Evolutionary conservation across 441 rosid genomes (phyloP).

Genomic region (Pelargonium myrrhifolium): DNA sequence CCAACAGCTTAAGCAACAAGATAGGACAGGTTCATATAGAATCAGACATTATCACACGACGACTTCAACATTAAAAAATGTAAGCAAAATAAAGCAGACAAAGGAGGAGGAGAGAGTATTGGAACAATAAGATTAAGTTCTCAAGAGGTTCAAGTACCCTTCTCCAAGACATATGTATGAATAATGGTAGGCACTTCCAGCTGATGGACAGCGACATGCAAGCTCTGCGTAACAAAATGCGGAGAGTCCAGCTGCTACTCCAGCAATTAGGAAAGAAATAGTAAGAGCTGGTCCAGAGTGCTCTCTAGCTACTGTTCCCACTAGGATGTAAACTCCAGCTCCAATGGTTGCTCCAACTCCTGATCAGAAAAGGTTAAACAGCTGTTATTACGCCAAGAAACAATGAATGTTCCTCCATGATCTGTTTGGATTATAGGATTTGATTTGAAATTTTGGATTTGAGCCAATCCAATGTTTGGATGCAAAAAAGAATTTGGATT

Average conservation of each 20-base stretch:
- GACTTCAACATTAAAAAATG: too few relatives aligned
- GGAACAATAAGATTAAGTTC: background rate
- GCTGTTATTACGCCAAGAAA: background rate
- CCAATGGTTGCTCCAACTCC: slow-evolving; percentile 97
- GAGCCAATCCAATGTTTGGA: too few relatives aligned
- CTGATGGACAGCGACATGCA: slow-evolving; percentile 93
- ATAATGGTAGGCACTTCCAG: slow-evolving; percentile 97
- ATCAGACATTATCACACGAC: too few relatives aligned
- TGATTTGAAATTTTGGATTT: too few relatives aligned
- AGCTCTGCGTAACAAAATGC: slow-evolving; percentile 97
- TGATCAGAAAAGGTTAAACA: slow-evolving; percentile 17
- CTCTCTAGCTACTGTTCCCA: slow-evolving; percentile 97
- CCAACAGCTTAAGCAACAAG: too few relatives aligned
- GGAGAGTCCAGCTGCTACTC: slow-evolving; percentile 87
- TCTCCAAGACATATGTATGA: slow-evolving; percentile 93
- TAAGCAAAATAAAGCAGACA: background rate
- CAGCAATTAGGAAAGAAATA: slow-evolving; percentile 81
- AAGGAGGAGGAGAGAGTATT: background rate
- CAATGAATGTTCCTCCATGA: background rate
- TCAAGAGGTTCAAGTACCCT: slow-evolving; percentile 42
- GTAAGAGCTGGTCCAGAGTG: slow-evolving; percentile 90
- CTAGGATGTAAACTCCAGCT: slow-evolving; percentile 95
- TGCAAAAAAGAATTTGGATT: too few relatives aligned
- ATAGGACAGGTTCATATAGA: too few relatives aligned
- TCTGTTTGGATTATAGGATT: too few relatives aligned